A percentile compares a stretch with the other conserved stretches of the same genome.
phyloP scores from a whole-genome alignment of 2,329 filamentous ascomycete species.

The Pestalotiopsis sp. region DNA sequence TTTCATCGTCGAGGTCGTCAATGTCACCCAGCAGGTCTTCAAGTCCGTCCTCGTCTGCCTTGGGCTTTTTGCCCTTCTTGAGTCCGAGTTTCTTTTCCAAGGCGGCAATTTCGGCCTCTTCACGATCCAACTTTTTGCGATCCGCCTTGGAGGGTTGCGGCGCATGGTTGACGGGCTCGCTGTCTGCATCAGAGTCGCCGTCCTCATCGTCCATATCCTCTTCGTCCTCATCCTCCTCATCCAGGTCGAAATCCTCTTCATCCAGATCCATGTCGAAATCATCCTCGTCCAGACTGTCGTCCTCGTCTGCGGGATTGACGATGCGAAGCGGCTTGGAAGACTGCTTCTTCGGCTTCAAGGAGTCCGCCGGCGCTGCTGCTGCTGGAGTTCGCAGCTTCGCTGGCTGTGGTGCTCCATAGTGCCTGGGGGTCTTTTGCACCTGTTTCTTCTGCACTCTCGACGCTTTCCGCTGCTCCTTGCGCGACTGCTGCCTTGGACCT shows the following conservation, averaged over 20 bases:
- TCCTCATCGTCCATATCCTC: slow-evolving; percentile 26
- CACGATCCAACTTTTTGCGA: slow-evolving; percentile 71
- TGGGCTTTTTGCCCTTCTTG: slow-evolving; percentile 73
- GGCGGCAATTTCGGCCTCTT: slow-evolving; percentile 86
- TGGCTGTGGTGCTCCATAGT: neutral
- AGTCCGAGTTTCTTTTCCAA: slow-evolving; percentile 88
- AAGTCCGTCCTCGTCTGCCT: slow-evolving; percentile 78
- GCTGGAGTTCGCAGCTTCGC: slow-evolving; percentile 3
- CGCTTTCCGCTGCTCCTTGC: slow-evolving; percentile 34
- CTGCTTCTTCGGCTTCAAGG: slow-evolving; percentile 12
- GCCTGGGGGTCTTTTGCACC: slow-evolving; percentile 11
- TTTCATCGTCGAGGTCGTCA: slow-evolving; percentile 46
- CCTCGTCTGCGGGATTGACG: slow-evolving; percentile 16
- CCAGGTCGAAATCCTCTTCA: slow-evolving; percentile 23
- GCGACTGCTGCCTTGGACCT: slow-evolving; percentile 26
- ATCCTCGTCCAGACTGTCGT: slow-evolving; percentile 9
- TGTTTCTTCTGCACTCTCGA: slow-evolving; percentile 32
- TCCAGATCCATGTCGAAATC: slow-evolving; percentile 24
- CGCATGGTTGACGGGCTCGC: slow-evolving; percentile 57
- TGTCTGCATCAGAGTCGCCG: slow-evolving; percentile 74
- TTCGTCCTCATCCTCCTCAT: slow-evolving; percentile 23
- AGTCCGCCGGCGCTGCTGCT: slow-evolving; percentile 6
- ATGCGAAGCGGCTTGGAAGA: slow-evolving; percentile 6
- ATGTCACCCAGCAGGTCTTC: slow-evolving; percentile 76
- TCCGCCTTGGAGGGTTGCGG: slow-evolving; percentile 38